Conservation (phyloP, 2,329 filamentous ascomycete genomes). For the Diaporthe australafricana region DNA sequence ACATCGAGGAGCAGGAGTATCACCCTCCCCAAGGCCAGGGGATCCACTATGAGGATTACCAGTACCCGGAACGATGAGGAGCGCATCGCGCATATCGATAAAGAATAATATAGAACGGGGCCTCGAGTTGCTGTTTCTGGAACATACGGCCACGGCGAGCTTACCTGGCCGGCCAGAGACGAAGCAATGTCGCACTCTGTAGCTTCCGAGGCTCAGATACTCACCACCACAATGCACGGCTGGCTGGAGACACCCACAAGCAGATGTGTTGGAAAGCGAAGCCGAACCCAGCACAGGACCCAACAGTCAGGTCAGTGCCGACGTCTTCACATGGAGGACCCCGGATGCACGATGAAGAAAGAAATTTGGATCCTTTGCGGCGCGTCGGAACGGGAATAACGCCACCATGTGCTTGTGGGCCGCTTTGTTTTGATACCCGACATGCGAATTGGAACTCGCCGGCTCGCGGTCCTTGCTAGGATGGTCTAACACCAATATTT, state of each 20-base stretch:
- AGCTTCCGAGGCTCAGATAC: background rate
- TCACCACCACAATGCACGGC: too few relatives aligned
- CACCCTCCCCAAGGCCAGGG: background rate
- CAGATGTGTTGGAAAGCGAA: background rate
- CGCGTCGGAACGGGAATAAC: too few relatives aligned
- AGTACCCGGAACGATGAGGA: slow-evolving; percentile 16
- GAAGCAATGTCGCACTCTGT: background rate
- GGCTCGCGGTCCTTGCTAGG: too few relatives aligned
- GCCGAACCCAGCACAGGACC: background rate
- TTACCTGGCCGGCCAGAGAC: too few relatives aligned
- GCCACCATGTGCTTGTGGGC: too few relatives aligned
- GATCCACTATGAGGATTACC: slow-evolving; percentile 7
- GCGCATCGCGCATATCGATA: background rate
- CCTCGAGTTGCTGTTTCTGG: background rate
- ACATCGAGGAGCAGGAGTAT: slow-evolving; percentile 27
- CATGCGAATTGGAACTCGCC: too few relatives aligned
- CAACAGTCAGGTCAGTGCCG: background rate
- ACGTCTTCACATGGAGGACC: background rate
- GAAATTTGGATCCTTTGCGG: too few relatives aligned
- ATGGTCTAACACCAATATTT: too few relatives aligned
- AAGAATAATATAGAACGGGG: background rate
- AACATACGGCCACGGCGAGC: too few relatives aligned
- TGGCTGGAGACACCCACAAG: too few relatives aligned
- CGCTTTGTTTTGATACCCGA: too few relatives aligned
- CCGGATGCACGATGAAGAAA: background rate